phyloP scores from a whole-genome alignment of 1,139 yeast genomes.

The Saccharomyces hybrid region DNA sequence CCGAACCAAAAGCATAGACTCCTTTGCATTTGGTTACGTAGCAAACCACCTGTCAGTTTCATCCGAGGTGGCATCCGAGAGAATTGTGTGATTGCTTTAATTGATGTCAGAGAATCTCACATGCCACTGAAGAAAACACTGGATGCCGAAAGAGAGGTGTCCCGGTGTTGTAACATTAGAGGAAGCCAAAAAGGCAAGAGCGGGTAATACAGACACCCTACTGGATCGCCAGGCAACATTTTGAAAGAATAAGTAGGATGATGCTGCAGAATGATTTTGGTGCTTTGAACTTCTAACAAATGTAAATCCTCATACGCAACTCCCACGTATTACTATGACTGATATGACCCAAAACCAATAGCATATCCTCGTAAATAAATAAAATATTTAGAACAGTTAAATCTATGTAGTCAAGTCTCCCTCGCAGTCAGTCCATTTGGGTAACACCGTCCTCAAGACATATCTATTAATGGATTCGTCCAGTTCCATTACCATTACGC shows the following conservation, averaged over 20 bases:
- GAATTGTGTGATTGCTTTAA: not conserved
- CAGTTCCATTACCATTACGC: conserved; percentile 69
- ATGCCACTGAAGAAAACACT: not conserved
- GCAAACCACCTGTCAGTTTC: conserved; percentile 1
- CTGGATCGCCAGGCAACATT: not conserved
- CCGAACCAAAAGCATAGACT: not conserved
- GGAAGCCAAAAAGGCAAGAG: not conserved
- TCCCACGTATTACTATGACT: not conserved
- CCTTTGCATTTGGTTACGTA: not conserved
- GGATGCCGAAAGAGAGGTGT: not conserved
- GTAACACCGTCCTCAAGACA: conserved; percentile 45
- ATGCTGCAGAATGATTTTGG: not conserved
- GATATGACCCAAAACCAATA: not conserved
- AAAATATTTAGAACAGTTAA: not conserved
- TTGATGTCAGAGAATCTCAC: not conserved
- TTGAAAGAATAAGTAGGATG: not conserved
- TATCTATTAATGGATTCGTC: conserved; percentile 41
- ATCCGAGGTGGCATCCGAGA: not conserved
- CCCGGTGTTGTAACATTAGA: not conserved
- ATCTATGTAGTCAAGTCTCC: not conserved
- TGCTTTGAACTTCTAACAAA: not conserved
- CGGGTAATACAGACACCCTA: not conserved
- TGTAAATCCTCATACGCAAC: not conserved
- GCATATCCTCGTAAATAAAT: not conserved
- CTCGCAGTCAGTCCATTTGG: conserved; percentile 40